Conservation (phyloP, 805 yeast species). For the Candida ipomoeae region DNA sequence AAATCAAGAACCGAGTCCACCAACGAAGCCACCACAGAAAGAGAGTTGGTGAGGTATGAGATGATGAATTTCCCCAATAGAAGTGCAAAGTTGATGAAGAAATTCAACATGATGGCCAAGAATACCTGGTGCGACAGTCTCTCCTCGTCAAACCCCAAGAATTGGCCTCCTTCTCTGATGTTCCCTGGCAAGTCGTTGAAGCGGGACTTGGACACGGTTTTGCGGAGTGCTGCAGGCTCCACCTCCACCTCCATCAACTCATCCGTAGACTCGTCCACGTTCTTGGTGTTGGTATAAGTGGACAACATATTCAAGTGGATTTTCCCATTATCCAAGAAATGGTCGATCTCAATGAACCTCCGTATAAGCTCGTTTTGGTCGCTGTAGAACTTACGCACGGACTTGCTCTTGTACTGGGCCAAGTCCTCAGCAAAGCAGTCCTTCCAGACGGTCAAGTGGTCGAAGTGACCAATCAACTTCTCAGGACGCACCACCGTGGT, state of each 20-base stretch:
- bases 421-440: conserved; percentile 18
- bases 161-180: conserved; percentile 52
- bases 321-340: conserved; percentile 61
- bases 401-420: conserved; percentile 20
- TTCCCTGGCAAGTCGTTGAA: conserved; percentile 55
- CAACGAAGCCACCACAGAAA: conserved; percentile 73
- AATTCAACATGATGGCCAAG: conserved; percentile 61
- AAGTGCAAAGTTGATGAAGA: conserved; percentile 54
- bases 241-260: conserved; percentile 10
- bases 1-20: conserved; percentile 75
- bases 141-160: conserved; percentile 47
- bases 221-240: conserved; percentile 9
- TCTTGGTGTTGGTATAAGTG: conserved; percentile 40
- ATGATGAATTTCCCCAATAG: conserved; percentile 59
- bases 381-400: conserved; percentile 44
- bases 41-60: conserved; percentile 60
- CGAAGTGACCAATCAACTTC: conserved; percentile 31
- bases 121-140: conserved; percentile 42
- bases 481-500: conserved; percentile 28
- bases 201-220: conserved; percentile 22
- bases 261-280: conserved; percentile 17
- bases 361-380: conserved; percentile 59
- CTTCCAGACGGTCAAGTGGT: conserved; percentile 30
- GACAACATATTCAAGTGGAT: conserved; percentile 61
- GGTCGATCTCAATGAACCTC: conserved; percentile 57